These are phyloP conservation scores for Vickermania ingenoplastis DNA, from an alignment of 208 protist species.

Conservation along the genomic window DNA sequence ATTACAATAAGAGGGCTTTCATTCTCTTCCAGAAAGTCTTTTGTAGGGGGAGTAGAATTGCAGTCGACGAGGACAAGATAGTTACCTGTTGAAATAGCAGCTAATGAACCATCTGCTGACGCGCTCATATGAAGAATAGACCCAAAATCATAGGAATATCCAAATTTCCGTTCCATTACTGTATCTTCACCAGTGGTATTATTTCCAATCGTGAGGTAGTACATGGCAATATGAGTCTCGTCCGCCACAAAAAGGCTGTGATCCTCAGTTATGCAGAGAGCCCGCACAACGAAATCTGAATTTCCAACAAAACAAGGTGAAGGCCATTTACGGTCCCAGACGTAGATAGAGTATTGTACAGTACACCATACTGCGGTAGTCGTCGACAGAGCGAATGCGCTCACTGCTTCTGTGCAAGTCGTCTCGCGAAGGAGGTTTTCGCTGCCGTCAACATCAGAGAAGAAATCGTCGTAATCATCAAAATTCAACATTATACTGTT, in stretches of 20 bases:
- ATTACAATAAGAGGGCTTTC: conserved; percentile 6
- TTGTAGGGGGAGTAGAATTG: conserved; percentile 4
- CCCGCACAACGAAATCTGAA: background rate
- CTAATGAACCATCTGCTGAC: conserved; percentile 12
- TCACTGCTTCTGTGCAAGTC: background rate
- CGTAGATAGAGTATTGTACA: conserved; percentile 1
- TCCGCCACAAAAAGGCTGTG: background rate
- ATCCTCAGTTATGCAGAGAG: background rate
- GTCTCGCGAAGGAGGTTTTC: conserved; percentile 2
- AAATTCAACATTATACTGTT: background rate
- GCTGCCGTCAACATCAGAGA: background rate
- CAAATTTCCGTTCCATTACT: background rate
- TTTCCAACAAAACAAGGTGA: background rate
- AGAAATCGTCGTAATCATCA: background rate
- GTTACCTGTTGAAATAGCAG: conserved; percentile 11
- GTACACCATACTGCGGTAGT: background rate
- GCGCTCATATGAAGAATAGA: background rate
- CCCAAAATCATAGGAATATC: background rate
- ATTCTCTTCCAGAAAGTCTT: background rate
- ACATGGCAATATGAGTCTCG: background rate
- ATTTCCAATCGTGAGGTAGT: background rate
- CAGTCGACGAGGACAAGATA: conserved; percentile 13
- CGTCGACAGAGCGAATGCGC: background rate
- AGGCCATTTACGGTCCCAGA: conserved; percentile 2
- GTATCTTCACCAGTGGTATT: background rate